These are phyloP conservation scores for Leccinum pellstonianum DNA, from an alignment of 768 basidiomycete species.

Conservation along the genomic window DNA sequence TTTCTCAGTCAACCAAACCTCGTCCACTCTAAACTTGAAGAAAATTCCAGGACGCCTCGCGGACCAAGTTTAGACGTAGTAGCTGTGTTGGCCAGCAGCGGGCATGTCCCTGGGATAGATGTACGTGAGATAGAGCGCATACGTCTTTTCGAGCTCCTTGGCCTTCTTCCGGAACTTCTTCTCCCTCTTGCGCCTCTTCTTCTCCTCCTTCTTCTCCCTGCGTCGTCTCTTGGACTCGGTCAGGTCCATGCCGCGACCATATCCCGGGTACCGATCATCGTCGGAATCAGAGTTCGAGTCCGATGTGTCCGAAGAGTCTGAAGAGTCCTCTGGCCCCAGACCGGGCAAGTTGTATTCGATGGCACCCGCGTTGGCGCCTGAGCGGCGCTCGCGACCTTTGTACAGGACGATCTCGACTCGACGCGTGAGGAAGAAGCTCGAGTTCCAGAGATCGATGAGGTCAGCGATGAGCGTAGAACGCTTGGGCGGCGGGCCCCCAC, in stretches of 20 bases:
- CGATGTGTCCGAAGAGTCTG: constrained; percentile 38
- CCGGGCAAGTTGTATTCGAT: constrained; percentile 55
- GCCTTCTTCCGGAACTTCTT: constrained; percentile 59
- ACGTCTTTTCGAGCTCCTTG: constrained; percentile 60
- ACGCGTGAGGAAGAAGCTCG: constrained; percentile 68
- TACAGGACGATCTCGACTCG: constrained; percentile 80
- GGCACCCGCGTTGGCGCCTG: constrained; percentile 57
- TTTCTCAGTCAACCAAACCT: neutral
- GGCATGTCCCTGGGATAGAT: constrained; percentile 36
- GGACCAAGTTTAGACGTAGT: constrained; percentile 22
- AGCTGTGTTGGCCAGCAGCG: constrained; percentile 25
- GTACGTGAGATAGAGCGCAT: constrained; percentile 61
- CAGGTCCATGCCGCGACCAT: constrained; percentile 47
- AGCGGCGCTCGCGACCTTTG: constrained; percentile 74
- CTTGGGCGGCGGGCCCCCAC: constrained; percentile 49
- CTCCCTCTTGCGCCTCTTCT: constrained; percentile 60
- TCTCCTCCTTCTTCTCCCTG: constrained; percentile 57
- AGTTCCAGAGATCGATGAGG: constrained; percentile 78
- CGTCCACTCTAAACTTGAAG: neutral
- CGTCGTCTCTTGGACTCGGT: constrained; percentile 52
- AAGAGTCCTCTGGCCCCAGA: constrained; percentile 42
- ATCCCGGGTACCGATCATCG: constrained; percentile 41
- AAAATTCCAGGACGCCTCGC: neutral
- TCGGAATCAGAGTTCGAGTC: constrained; percentile 45
- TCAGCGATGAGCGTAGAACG: constrained; percentile 63